These are phyloP conservation scores for Persicaria maculosa DNA, from an alignment of 148 eudicot genomes.

Conservation along the genomic window DNA sequence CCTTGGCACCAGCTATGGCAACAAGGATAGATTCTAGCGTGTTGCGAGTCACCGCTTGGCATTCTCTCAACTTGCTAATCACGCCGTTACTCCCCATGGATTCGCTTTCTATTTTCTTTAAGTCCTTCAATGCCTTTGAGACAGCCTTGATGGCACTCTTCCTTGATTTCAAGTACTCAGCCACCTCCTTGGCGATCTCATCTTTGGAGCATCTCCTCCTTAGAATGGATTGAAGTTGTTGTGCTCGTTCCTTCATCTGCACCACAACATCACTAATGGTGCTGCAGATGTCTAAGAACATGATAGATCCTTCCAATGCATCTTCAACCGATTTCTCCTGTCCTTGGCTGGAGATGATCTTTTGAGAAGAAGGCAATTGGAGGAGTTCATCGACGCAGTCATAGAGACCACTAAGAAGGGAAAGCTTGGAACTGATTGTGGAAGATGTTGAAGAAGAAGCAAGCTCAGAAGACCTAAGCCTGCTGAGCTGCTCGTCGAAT, in stretches of 20 bases:
- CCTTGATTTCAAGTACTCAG: background rate
- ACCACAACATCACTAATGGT: too few species aligned
- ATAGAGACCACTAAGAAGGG: background rate
- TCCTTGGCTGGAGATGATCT: too few species aligned
- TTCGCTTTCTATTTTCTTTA: background rate
- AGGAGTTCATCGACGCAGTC: too few species aligned
- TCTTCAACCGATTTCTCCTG: slow-evolving; percentile 7
- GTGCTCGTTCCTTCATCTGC: too few species aligned
- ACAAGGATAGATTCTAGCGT: background rate
- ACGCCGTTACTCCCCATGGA: background rate
- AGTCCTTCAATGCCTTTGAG: background rate
- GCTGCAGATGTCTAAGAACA: too few species aligned
- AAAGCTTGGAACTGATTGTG: background rate
- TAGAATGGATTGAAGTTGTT: background rate
- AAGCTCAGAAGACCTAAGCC: background rate
- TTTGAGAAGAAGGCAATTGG: too few species aligned
- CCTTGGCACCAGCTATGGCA: background rate
- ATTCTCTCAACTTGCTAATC: background rate
- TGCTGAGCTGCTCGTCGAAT: background rate
- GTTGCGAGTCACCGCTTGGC: background rate
- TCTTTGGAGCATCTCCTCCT: background rate
- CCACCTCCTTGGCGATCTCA: background rate
- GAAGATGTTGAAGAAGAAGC: background rate
- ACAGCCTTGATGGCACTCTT: background rate
- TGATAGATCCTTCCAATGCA: too few species aligned